Conservation (phyloP, 2,329 filamentous ascomycete species). For the Fusarium brachygibbosum region DNA sequence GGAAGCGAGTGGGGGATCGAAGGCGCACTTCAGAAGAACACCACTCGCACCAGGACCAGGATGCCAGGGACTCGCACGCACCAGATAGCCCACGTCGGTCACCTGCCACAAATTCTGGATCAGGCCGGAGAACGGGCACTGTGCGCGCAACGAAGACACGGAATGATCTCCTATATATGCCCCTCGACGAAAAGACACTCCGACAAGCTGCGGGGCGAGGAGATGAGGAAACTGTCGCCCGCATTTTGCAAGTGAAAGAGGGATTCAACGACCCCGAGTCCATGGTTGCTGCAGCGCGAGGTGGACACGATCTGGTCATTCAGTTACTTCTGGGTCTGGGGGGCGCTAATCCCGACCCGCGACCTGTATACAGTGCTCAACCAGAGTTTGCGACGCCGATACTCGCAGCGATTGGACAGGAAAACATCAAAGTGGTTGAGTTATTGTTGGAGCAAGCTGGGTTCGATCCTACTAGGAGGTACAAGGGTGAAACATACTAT, state of each 20-base stretch:
- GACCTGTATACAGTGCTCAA: constrained; percentile 70
- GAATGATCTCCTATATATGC: constrained; percentile 74
- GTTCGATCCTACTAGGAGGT: constrained; percentile 86
- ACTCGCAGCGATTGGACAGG: constrained; percentile 91
- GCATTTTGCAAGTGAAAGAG: constrained; percentile 72
- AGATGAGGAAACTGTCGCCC: constrained; percentile 72
- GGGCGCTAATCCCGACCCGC: constrained; percentile 75
- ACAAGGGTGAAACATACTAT: constrained; percentile 84
- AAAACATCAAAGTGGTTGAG: constrained; percentile 86
- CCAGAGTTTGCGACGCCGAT: constrained; percentile 90
- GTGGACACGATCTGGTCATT: constrained; percentile 89
- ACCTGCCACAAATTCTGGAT: constrained; percentile 60
- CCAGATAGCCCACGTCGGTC: constrained; percentile 71
- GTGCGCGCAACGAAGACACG: constrained; percentile 74
- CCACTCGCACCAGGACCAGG: constrained; percentile 62
- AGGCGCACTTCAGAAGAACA: constrained; percentile 71
- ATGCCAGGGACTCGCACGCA: constrained; percentile 66
- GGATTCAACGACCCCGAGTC: constrained; percentile 82
- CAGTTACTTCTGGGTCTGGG: constrained; percentile 81
- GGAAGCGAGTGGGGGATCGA: constrained; percentile 67
- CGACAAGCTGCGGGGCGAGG: constrained; percentile 71
- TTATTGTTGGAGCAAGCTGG: constrained; percentile 80
- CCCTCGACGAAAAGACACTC: constrained; percentile 72
- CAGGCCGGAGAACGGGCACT: constrained; percentile 66
- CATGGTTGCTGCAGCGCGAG: constrained; percentile 90